These are phyloP conservation scores for Lentinula raphanica DNA, from an alignment of 768 basidiomycete species.

Conservation along the genomic window DNA sequence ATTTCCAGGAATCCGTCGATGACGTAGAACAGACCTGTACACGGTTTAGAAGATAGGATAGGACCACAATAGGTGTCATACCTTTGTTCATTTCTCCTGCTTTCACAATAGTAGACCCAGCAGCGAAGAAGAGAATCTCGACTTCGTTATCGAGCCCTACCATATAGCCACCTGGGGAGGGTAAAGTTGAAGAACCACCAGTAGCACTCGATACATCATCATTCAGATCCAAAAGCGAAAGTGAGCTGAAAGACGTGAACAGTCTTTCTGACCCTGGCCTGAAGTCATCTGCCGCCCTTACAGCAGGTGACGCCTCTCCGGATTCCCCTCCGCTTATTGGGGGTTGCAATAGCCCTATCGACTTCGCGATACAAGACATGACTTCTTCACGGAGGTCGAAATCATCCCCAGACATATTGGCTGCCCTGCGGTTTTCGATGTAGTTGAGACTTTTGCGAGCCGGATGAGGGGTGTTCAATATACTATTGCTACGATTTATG, in stretches of 20 bases:
- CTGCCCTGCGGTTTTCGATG: constrained; percentile 18
- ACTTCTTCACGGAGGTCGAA: constrained; percentile 96
- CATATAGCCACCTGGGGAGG: constrained; percentile 51
- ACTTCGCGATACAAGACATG: constrained; percentile 96
- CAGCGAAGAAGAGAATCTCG: constrained; percentile 89
- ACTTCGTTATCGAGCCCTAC: constrained; percentile 93
- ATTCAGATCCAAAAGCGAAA: constrained; percentile 66
- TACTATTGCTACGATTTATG: constrained; percentile 41
- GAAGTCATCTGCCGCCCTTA: constrained; percentile 42
- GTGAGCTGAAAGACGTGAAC: constrained; percentile 64
- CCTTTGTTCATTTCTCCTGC: constrained; percentile 90
- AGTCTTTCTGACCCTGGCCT: constrained; percentile 27
- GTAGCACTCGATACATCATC: constrained; percentile 70
- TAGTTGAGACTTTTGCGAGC: constrained; percentile 25
- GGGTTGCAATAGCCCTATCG: constrained; percentile 89
- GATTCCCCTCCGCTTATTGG: constrained; percentile 67
- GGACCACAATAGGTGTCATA: constrained; percentile 19
- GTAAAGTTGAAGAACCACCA: constrained; percentile 45
- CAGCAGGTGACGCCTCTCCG: constrained; percentile 59
- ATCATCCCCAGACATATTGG: constrained; percentile 49
- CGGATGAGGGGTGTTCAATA: constrained; percentile 46
- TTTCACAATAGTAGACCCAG: constrained; percentile 79
- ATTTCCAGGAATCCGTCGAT: constrained; percentile 97
- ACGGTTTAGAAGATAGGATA: constrained; percentile 5
- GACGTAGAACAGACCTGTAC: constrained; percentile 80